Percentiles rank a stretch among this genome's conserved stretches.
Conservation (phyloP, 2,329 filamentous ascomycete species). For the Cadophora gregata region DNA sequence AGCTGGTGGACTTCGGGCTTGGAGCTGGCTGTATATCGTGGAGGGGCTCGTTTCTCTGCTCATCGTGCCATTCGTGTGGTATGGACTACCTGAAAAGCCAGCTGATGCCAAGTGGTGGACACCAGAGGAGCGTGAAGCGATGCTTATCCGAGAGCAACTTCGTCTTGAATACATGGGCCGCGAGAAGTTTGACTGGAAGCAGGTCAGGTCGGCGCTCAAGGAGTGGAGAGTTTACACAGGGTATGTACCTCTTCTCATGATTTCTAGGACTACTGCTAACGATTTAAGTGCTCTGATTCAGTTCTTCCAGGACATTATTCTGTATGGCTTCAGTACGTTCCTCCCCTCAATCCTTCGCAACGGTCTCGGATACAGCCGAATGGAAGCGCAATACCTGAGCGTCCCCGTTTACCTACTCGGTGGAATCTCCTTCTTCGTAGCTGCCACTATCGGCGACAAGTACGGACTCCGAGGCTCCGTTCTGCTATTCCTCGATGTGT, state of each 20-base stretch:
- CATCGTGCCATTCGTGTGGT: conserved; percentile 9
- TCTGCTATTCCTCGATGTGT: conserved; percentile 9
- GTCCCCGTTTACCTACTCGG: conserved; percentile 21
- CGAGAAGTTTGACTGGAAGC: conserved; percentile 19
- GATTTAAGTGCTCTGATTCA: conserved; percentile 13
- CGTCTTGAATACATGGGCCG: conserved; percentile 7
- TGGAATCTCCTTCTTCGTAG: conserved; percentile 17
- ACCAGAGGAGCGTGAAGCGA: conserved; percentile 16
- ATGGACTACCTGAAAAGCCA: conserved; percentile 12
- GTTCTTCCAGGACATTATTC: conserved; percentile 19
- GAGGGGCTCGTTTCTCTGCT: conserved; percentile 17
- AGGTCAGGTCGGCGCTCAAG: conserved; percentile 11
- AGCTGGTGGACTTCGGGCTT: conserved; percentile 10
- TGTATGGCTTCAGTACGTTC: conserved; percentile 22
- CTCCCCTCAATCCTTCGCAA: conserved; percentile 20
- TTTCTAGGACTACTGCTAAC: background rate
- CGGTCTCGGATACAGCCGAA: conserved; percentile 18
- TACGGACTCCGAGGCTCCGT: conserved; percentile 10
- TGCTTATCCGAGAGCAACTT: conserved; percentile 4
- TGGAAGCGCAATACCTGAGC: conserved; percentile 18
- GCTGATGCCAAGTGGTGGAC: conserved; percentile 21
- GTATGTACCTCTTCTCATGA: too few relatives aligned
- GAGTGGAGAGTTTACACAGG: conserved; percentile 22
- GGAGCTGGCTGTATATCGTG: conserved; percentile 22
- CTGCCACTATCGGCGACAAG: conserved; percentile 14